Percentiles rank a stretch among this genome's conserved stretches.
Conservation (phyloP, 768 basidiomycete genomes). For the Suillus occidentalis region DNA sequence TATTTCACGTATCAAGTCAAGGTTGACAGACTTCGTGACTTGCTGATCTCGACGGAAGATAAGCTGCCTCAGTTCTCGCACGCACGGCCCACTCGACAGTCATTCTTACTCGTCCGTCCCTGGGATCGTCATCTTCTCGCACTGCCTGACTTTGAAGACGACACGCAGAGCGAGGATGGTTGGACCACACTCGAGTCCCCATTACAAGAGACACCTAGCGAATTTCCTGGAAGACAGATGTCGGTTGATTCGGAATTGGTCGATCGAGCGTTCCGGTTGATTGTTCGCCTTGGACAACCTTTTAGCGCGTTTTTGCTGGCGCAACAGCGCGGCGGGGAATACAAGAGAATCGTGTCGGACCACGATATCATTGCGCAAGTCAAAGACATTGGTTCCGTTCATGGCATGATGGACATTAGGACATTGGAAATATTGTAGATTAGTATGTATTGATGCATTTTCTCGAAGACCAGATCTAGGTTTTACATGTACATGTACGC, state of each 20-base stretch:
- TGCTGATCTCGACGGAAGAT: not conserved
- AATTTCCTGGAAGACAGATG: not conserved
- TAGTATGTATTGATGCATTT: not conserved
- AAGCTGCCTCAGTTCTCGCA: not conserved
- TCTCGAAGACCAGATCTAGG: not conserved
- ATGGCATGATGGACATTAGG: not conserved
- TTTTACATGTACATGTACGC: not conserved
- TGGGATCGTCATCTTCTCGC: not conserved
- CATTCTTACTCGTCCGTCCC: not conserved
- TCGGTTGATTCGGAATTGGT: not conserved
- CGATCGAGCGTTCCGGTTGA: not conserved
- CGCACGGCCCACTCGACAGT: not conserved
- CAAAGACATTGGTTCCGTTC: not conserved
- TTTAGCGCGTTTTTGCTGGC: not conserved
- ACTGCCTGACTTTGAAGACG: not conserved
- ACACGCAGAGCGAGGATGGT: not conserved
- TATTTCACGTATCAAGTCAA: not conserved
- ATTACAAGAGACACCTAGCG: not conserved
- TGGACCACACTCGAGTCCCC: not conserved
- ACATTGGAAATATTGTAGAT: not conserved
- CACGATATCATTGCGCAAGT: not conserved
- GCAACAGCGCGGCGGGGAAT: not conserved
- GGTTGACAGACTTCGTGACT: not conserved
- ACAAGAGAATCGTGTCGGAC: not conserved
- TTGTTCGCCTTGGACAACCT: not conserved